Base-by-base conservation (phyloP, 1,139 yeast species). In the Arxiozyma heterogenica region DNA sequence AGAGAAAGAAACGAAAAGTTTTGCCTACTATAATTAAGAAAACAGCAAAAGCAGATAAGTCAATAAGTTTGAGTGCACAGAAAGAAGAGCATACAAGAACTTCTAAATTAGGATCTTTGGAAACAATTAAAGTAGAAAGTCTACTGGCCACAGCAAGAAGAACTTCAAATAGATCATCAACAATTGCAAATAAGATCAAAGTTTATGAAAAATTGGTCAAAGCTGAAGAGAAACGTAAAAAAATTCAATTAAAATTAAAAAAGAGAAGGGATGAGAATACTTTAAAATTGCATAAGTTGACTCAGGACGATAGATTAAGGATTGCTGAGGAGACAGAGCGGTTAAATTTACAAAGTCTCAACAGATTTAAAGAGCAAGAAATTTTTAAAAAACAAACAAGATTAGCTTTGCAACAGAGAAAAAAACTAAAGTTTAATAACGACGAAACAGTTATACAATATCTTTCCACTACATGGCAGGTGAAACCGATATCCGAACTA, bases 291-390 rank as follows among this genome's bases (percentile, higher is more conserved):
- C 73, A 75, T 18, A 83, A 79, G 59, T 66, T 86, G 66, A 90
- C 98, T 0, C 95, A 93, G 63, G 96, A 85, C 58, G 96, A 93
- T 66, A 76, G 91, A 55, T 72, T 93, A 52, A 84, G 79, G 15
- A 95, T 90, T 65, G 98, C 98, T 0, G 75, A 83, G 49, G 86
- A 84, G 61, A 94, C 98, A 0, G 98, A 93, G 68, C 77, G 79
- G 64, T 78, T 79, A 51, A 93, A 94, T 67, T 72, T 82, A 4
- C 75, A 81, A 38, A 86, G 97, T 3, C 74, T 93, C 59, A 82
- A 86, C 57, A 76, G 78, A 63, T 91, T 87, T 64, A 81, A 84
- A 62, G 94, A 91, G 62, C 93, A 88, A 66, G 98, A 93, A 67
- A 75, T 86, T 48, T 84, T 82, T 49, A 85, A 88, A 64, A 89